phyloP scores from a whole-genome alignment of 106 monocot species.

The Acorus gramineus region DNA sequence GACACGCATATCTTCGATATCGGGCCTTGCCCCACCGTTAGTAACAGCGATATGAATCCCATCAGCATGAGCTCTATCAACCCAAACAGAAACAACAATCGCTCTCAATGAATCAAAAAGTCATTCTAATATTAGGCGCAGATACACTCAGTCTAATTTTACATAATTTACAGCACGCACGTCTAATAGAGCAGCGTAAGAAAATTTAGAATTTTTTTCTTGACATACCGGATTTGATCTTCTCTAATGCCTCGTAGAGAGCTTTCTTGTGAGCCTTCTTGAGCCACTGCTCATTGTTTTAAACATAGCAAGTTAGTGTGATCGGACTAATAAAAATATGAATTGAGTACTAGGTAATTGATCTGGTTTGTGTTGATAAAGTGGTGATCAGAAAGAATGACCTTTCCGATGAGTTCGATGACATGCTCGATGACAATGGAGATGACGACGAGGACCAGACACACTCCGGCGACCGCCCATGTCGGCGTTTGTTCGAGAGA shows the following conservation, averaged over 20 bases:
- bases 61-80: slow-evolving; percentile 24
- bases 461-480: slow-evolving; percentile 7
- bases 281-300: slow-evolving; percentile 8
- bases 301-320: no score
- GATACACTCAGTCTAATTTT: no score
- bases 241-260: slow-evolving; percentile 26
- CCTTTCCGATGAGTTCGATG: slow-evolving; percentile 20
- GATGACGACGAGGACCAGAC: slow-evolving; percentile 1
- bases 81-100: background rate
- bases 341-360: background rate
- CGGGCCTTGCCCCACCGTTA: slow-evolving; percentile 13
- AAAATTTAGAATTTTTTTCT: background rate
- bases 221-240: slow-evolving; percentile 31
- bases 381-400: background rate
- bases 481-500: slow-evolving; percentile 4
- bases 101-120: background rate
- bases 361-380: background rate
- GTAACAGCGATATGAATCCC: slow-evolving; percentile 27
- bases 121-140: background rate
- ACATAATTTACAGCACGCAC: no score
- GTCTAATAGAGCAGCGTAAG: background rate
- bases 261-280: slow-evolving; percentile 16
- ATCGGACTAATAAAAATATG: background rate
- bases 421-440: slow-evolving; percentile 25
- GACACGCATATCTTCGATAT: slow-evolving; percentile 18